These are phyloP conservation scores for Kwoniella botswanensis DNA, from an alignment of 768 basidiomycete genomes.

Conservation along the genomic window DNA sequence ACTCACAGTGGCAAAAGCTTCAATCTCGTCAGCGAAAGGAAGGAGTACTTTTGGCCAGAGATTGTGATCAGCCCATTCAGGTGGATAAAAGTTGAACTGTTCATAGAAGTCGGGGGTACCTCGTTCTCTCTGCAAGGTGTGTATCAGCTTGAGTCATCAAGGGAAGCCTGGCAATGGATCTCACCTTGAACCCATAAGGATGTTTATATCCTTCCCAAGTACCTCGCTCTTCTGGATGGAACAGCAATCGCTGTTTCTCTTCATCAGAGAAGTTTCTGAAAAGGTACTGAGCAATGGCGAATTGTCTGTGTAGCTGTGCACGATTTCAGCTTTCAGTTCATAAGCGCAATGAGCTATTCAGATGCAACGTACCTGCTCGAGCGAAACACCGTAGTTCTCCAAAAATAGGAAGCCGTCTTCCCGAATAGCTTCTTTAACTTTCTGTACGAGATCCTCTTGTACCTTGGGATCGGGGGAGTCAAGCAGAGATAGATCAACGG, in stretches of 20 bases:
- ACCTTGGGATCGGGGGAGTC: constrained; percentile 39
- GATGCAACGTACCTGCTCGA: constrained; percentile 32
- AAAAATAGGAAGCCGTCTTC: constrained; percentile 47
- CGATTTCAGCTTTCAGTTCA: neutral
- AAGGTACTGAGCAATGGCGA: constrained; percentile 39
- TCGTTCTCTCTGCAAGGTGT: neutral
- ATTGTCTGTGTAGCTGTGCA: constrained; percentile 40
- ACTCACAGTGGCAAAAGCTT: constrained; percentile 27
- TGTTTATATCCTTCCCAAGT: constrained; percentile 45
- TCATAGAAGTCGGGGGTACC: constrained; percentile 27
- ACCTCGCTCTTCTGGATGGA: constrained; percentile 33
- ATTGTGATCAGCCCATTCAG: constrained; percentile 22
- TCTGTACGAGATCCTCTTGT: constrained; percentile 28
- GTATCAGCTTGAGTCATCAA: neutral
- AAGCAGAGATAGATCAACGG: constrained; percentile 35
- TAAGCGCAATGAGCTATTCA: no score
- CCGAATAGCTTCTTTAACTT: constrained; percentile 31
- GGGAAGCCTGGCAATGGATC: neutral
- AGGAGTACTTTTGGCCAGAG: constrained; percentile 28
- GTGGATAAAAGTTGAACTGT: constrained; percentile 42
- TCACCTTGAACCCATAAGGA: constrained; percentile 43
- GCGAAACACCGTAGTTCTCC: constrained; percentile 41
- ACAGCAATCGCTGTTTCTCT: constrained; percentile 39
- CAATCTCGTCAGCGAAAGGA: constrained; percentile 41
- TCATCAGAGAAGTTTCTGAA: constrained; percentile 37